These are phyloP conservation scores for Pseudopithomyces chartarum DNA, from an alignment of 2,329 filamentous ascomycete genomes.

Conservation along the genomic window DNA sequence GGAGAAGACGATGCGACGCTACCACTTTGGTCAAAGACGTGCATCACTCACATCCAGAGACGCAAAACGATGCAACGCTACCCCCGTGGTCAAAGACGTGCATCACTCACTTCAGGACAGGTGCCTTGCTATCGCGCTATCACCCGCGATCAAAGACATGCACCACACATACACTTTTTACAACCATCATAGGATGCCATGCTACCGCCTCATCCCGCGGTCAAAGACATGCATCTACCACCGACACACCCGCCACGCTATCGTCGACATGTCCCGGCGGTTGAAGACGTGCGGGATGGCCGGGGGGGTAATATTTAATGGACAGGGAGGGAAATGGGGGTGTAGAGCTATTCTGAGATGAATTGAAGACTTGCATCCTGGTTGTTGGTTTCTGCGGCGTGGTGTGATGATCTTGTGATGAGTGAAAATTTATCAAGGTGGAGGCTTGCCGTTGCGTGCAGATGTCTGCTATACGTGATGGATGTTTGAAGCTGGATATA, in stretches of 20 bases:
- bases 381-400: background rate
- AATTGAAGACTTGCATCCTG: background rate
- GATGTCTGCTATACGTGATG: too few relatives aligned
- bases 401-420: too few relatives aligned
- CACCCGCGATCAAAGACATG: constrained; percentile 4
- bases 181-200: background rate
- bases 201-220: constrained; percentile 3
- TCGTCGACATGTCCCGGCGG: background rate
- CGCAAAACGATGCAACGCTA: constrained; percentile 31
- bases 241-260: background rate
- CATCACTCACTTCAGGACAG: constrained; percentile 4
- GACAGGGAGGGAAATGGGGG: background rate
- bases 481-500: too few relatives aligned
- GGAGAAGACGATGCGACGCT: constrained; percentile 31
- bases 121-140: constrained; percentile 32
- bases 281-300: constrained; percentile 1
- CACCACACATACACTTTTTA: background rate
- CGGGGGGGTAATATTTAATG: background rate
- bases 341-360: background rate
- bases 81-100: constrained; percentile 33
- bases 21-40: constrained; percentile 35
- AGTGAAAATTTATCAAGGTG: too few relatives aligned
- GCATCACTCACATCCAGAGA: constrained; percentile 8
- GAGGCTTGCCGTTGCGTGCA: too few relatives aligned
- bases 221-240: constrained; percentile 6